A percentile compares a stretch with the other conserved stretches of the same genome.
Conservation (phyloP, 345 rosid genomes). For the Rubroshorea leprosula region DNA sequence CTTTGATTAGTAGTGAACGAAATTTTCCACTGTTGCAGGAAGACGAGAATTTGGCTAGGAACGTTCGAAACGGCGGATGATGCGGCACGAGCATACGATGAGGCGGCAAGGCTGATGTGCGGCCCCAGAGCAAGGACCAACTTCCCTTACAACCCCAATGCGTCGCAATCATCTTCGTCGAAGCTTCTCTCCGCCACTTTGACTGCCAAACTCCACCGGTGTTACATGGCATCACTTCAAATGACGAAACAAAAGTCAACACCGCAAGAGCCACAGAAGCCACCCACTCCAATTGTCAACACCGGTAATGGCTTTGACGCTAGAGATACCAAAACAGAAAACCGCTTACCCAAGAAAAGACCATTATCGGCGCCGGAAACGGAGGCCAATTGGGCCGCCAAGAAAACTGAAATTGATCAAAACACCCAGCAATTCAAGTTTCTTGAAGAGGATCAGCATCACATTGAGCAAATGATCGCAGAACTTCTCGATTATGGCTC, state of each 20-base stretch:
- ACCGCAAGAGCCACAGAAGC: slow-evolving; percentile 21
- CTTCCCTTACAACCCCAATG: slow-evolving; percentile 75
- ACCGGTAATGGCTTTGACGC: slow-evolving; percentile 22
- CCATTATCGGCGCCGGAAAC: slow-evolving; percentile 29
- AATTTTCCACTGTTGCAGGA: slow-evolving; percentile 44
- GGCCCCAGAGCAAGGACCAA: slow-evolving; percentile 93
- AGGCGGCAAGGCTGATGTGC: slow-evolving; percentile 97
- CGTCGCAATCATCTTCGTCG: slow-evolving; percentile 60
- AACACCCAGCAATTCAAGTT: slow-evolving; percentile 36
- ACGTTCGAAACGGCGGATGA: slow-evolving; percentile 97
- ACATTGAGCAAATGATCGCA: slow-evolving; percentile 94
- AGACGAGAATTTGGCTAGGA: slow-evolving; percentile 95
- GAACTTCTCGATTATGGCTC: slow-evolving; percentile 84
- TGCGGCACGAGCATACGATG: slow-evolving; percentile 93
- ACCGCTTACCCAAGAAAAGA: slow-evolving; percentile 23
- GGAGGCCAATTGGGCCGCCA: slow-evolving; percentile 39
- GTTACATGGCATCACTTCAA: slow-evolving; percentile 95
- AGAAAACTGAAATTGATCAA: slow-evolving; percentile 28
- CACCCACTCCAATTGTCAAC: slow-evolving; percentile 21
- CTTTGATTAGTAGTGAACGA: neutral
- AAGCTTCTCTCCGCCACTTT: slow-evolving; percentile 88
- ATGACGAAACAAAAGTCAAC: slow-evolving; percentile 56
- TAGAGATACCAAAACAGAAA: slow-evolving; percentile 22
- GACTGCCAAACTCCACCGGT: slow-evolving; percentile 82
- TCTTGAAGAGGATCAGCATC: slow-evolving; percentile 62